Base-by-base conservation (phyloP, 202 grass and related monocot species). In the Carex arenaria region DNA sequence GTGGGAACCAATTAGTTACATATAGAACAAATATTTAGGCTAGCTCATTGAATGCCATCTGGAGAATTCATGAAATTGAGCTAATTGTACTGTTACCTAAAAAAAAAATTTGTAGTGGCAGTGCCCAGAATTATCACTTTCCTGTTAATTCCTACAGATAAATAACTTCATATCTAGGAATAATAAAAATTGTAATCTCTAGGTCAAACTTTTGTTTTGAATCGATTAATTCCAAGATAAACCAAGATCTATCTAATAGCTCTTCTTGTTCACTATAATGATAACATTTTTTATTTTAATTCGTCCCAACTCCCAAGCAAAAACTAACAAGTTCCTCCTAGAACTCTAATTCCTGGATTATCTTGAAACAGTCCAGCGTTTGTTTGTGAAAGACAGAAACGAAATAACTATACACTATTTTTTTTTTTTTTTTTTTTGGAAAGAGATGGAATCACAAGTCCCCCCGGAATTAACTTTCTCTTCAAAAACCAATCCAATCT, bases 1-100 rank as follows among this genome's bases (percentile, higher is more conserved):
- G 73, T 77, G 73, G 73, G 70, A 53, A 19, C 73, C 49, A 59
- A 57, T 59, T 78, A 57, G 30, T 38, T 20, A 78, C 30, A 78
- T 78, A 59, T 19, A 78, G 12, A 78, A 78, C 52, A 38, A 59
- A 6, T 57, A 59, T 59, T 32, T 59, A 59, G 72, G 47, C 3
- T 36, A 77, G 52, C 12, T 20, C 28, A 73, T 73, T 53, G 36
- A 47, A 45, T 42, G 15, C 32, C 34, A 71, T 70, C 18, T 70
- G 38, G 18, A 70, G 18, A 70, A 70, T 18, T 45, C 47, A 74
- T 14, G 43, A 36, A 59, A 57, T 57, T 3, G 57, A 55, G 2
- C 26, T 59, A 70, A 45, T 11, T 10, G 45, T 49, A 49, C 45
- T 20, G 19, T 62, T 26, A 22, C n/a, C 19, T 62, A 7, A 26